These are phyloP conservation scores for Penicillium paxilli DNA, from an alignment of 495 filamentous ascomycete species.

Conservation along the genomic window DNA sequence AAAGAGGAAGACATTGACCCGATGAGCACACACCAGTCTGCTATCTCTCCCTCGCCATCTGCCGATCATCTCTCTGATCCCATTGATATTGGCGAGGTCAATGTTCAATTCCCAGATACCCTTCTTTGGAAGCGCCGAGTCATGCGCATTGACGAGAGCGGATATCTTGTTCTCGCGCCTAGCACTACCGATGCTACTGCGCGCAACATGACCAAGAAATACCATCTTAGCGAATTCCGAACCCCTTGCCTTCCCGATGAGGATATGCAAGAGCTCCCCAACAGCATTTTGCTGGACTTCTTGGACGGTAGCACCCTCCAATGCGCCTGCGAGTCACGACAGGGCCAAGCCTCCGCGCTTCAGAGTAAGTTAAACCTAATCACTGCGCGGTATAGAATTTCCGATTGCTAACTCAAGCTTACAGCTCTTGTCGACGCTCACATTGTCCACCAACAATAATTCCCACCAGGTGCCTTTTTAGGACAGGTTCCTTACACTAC, in stretches of 20 bases:
- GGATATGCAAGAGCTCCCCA: constrained; percentile 83
- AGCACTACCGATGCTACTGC: constrained; percentile 44
- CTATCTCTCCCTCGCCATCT: constrained; percentile 29
- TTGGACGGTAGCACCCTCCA: constrained; percentile 80
- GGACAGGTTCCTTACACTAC: constrained; percentile 12
- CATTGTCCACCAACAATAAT: constrained; percentile 24
- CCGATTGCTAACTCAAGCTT: background rate
- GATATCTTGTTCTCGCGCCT: constrained; percentile 71
- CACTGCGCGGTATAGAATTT: background rate
- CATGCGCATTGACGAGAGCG: constrained; percentile 74
- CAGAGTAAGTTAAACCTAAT: constrained; percentile 55
- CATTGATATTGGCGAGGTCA: constrained; percentile 79
- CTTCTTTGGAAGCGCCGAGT: constrained; percentile 88
- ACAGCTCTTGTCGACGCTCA: constrained; percentile 32
- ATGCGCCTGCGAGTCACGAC: constrained; percentile 77
- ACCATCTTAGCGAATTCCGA: constrained; percentile 79
- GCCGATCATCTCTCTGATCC: constrained; percentile 28
- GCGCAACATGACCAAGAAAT: constrained; percentile 66
- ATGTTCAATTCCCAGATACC: constrained; percentile 91
- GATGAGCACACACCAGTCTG: constrained; percentile 38
- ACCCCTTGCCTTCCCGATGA: constrained; percentile 78
- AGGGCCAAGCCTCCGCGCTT: constrained; percentile 67
- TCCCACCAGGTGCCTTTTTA: background rate
- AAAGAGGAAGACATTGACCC: constrained; percentile 57
- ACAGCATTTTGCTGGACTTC: constrained; percentile 84